Conservation (phyloP, 305 asterid genomes). For the Fraxinus platypoda region DNA sequence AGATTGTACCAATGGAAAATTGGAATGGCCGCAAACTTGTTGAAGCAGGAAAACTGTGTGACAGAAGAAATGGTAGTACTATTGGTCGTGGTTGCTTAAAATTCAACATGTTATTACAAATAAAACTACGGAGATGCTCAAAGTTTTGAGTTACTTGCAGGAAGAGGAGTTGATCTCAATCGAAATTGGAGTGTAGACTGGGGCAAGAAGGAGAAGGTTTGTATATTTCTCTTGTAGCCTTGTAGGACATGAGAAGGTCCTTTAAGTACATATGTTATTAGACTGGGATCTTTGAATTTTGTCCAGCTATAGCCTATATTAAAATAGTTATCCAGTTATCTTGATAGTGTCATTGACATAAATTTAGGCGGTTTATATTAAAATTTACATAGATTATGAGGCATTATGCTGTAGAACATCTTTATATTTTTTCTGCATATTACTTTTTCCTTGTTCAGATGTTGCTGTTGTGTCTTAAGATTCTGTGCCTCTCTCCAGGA, state of each 20-base stretch:
- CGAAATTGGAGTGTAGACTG: slow-evolving; percentile 98
- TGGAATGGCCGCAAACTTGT: slow-evolving; percentile 89
- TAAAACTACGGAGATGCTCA: slow-evolving; percentile 18
- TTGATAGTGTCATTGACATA: not conserved
- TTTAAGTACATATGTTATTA: not conserved
- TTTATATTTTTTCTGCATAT: slow-evolving; percentile 2
- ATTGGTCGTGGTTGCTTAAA: slow-evolving; percentile 17
- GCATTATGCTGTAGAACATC: not conserved
- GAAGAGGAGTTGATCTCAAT: slow-evolving; percentile 97
- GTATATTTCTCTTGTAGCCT: slow-evolving; percentile 9
- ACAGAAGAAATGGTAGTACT: slow-evolving; percentile 89
- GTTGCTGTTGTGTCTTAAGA: slow-evolving; percentile 16
- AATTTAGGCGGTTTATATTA: not conserved
- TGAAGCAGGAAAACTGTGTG: slow-evolving; percentile 93
- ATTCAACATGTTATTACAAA: slow-evolving; percentile 12
- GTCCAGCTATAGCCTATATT: slow-evolving; percentile 2
- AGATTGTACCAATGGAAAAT: slow-evolving; percentile 93
- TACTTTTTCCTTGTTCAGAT: slow-evolving; percentile 11
- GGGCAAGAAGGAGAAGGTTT: slow-evolving; percentile 97
- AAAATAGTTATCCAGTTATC: not conserved
- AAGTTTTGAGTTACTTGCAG: slow-evolving; percentile 40
- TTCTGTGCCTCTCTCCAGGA: slow-evolving; percentile 48
- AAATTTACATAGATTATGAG: not conserved
- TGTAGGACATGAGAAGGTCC: slow-evolving; percentile 12
- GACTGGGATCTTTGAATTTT: slow-evolving; percentile 13